phyloP scores from a whole-genome alignment of 2,329 filamentous ascomycete genomes.

The Neoarthrinium moseri region DNA sequence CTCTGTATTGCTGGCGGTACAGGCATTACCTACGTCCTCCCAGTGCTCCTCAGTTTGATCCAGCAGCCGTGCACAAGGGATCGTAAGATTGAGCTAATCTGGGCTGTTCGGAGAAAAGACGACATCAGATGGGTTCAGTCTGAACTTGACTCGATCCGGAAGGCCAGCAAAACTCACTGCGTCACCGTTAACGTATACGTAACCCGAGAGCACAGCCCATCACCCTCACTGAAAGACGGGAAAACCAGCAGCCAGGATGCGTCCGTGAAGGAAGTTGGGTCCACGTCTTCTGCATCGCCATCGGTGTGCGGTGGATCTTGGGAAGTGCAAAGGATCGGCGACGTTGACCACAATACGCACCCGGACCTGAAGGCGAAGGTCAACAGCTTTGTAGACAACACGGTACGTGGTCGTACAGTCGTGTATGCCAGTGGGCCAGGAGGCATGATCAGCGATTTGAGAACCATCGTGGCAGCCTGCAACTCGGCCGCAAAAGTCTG shows the following conservation, averaged over 20 bases:
- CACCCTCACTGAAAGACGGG: slow-evolving; percentile 25
- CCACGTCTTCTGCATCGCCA: slow-evolving; percentile 18
- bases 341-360: slow-evolving; percentile 31
- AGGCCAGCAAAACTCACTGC: slow-evolving; percentile 33
- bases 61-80: slow-evolving; percentile 27
- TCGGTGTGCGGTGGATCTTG: slow-evolving; percentile 19
- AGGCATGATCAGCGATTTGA: slow-evolving; percentile 58
- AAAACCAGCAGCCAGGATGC: slow-evolving; percentile 20
- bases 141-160: slow-evolving; percentile 52
- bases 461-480: slow-evolving; percentile 49
- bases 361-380: slow-evolving; percentile 48
- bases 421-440: slow-evolving; percentile 62
- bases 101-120: slow-evolving; percentile 55
- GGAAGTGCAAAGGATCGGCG: slow-evolving; percentile 28
- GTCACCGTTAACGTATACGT: slow-evolving; percentile 58
- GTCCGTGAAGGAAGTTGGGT: slow-evolving; percentile 23
- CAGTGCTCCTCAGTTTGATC: slow-evolving; percentile 41
- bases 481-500: slow-evolving; percentile 55
- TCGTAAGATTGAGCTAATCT: slow-evolving; percentile 59
- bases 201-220: slow-evolving; percentile 45
- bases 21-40: slow-evolving; percentile 56
- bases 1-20: slow-evolving; percentile 57
- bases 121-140: slow-evolving; percentile 58
- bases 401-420: slow-evolving; percentile 46
- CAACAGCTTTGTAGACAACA: slow-evolving; percentile 44